These are phyloP conservation scores for Cylindricascospora bacillispora DNA, from an alignment of 1,139 yeast species.

Conservation along the genomic window DNA sequence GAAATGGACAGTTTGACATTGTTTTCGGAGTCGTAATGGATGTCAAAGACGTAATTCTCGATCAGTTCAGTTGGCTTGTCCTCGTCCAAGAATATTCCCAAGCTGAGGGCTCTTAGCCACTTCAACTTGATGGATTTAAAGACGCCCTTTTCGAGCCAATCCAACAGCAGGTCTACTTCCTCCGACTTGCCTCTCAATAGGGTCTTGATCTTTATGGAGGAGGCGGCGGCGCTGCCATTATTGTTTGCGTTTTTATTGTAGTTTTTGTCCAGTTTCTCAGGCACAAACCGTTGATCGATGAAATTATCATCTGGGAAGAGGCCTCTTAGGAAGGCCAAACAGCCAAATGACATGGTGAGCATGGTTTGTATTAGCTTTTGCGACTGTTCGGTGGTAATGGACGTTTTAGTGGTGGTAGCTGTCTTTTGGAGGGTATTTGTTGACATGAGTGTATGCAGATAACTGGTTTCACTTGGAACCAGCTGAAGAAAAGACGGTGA, in stretches of 20 bases:
- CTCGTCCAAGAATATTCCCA: slow-evolving; percentile 34
- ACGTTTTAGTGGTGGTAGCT: too few species aligned
- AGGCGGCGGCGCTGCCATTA: too few species aligned
- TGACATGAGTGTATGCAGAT: too few species aligned
- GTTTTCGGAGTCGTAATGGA: slow-evolving; percentile 29
- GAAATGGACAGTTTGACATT: slow-evolving; percentile 20
- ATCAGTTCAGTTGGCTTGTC: slow-evolving; percentile 28
- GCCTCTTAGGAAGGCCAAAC: slow-evolving; percentile 40
- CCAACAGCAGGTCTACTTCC: slow-evolving; percentile 34
- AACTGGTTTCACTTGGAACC: too few species aligned
- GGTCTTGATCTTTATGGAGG: slow-evolving; percentile 35
- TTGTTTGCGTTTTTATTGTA: slow-evolving; percentile 17
- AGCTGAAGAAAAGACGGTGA: too few species aligned
- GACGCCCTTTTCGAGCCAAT: slow-evolving; percentile 42
- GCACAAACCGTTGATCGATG: slow-evolving; percentile 32
- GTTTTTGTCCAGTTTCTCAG: slow-evolving; percentile 23
- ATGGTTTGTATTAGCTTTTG: slow-evolving; percentile 33
- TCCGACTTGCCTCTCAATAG: slow-evolving; percentile 32
- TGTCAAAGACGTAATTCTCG: slow-evolving; percentile 39
- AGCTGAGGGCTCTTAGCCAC: slow-evolving; percentile 33
- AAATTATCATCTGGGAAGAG: slow-evolving; percentile 38
- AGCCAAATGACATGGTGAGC: slow-evolving; percentile 37
- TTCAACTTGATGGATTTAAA: slow-evolving; percentile 32
- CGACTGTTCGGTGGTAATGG: slow-evolving; percentile 26
- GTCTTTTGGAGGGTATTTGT: too few species aligned